These are phyloP conservation scores for Ascochyta clinopodiicola DNA, from an alignment of 2,329 filamentous ascomycete species.

Conservation along the genomic window DNA sequence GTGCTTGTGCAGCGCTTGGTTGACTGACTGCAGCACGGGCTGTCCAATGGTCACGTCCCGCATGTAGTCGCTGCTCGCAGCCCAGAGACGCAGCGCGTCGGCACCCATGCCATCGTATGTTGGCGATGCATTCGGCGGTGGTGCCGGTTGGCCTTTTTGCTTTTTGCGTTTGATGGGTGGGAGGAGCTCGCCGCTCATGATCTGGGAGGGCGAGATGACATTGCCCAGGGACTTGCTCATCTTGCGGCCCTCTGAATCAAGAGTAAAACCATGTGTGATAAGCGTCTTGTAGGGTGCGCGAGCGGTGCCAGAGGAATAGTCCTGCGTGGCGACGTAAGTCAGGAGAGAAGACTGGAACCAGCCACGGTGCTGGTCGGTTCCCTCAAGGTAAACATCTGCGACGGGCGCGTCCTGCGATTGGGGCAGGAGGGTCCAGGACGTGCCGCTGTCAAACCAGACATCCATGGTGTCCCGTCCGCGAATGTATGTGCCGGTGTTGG, in stretches of 20 bases:
- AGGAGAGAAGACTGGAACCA: slow-evolving; percentile 98
- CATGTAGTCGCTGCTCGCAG: slow-evolving; percentile 89
- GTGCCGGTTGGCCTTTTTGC: slow-evolving; percentile 53
- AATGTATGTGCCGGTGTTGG: slow-evolving; percentile 62
- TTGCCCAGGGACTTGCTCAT: slow-evolving; percentile 99
- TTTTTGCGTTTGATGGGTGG: slow-evolving; percentile 72
- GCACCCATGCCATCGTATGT: slow-evolving; percentile 77
- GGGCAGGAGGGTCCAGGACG: slow-evolving; percentile 73
- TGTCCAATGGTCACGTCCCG: slow-evolving; percentile 83
- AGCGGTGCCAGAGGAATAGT: slow-evolving; percentile 19
- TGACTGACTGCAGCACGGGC: slow-evolving; percentile 76
- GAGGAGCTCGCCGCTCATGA: slow-evolving; percentile 83
- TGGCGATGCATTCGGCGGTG: slow-evolving; percentile 39
- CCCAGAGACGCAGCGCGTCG: slow-evolving; percentile 90
- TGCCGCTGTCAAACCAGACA: slow-evolving; percentile 99
- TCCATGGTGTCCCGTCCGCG: slow-evolving; percentile 97
- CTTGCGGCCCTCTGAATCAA: slow-evolving; percentile 89
- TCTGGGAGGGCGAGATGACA: slow-evolving; percentile 77
- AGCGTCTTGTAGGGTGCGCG: slow-evolving; percentile 81
- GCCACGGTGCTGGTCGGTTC: slow-evolving; percentile 92
- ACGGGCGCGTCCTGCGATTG: slow-evolving; percentile 49
- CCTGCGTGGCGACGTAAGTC: slow-evolving; percentile 75
- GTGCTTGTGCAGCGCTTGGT: slow-evolving; percentile 82
- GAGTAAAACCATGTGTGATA: slow-evolving; percentile 94
- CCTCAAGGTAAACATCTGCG: slow-evolving; percentile 91